Evolutionary conservation across 192 early-diverging fungal species (phyloP), one percentile per base, ranked within the genome.

Genomic region (Rhizophagus clarus): DNA sequence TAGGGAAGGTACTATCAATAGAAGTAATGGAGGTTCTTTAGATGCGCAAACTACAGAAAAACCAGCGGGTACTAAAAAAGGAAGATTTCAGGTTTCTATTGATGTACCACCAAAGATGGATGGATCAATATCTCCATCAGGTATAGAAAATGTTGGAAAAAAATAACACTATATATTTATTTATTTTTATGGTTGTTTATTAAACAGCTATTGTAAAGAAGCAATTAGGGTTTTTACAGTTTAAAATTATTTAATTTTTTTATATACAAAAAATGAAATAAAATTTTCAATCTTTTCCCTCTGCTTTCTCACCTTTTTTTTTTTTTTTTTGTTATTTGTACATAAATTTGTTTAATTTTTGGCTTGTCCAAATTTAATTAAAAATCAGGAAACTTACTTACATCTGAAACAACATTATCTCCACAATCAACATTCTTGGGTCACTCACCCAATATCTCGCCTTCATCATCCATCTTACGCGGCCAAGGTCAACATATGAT

Each of bases 361-460:
- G n/a, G 22, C 31, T 14, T 47, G 31, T 22, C 24, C 77, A 42
- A 40, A 77, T 6, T 15, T 70, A 69, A 77, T 6, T 15, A 62
- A 69, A 11, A 45, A 40, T 63, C 34, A 64, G 37, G 72, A 28
- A 64, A 71, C 17, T 61, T 24, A 37, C 64, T 24, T 47, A 76
- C 71, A 60, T 67, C 45, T 56, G 82, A 82, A 22, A 72, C 42
- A 9, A 47, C 51, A 61, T 82, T 72, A 78, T 86, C 84, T 22
- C 79, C 60, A 37, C 76, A 79, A 34, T 81, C 80, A 10, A 87
- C 80, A 37, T 70, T 61, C 47, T 17, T 77, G 26, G 47, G 64
- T 15, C 68, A 51, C 3, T 85, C 84, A 3, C 82, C 88, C 2
- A 81, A 76, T 24, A 83, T 83, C 1, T 88, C 87, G 31, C 85